Evolutionary conservation across 2,329 filamentous ascomycete genomes (phyloP).

Genomic region (Macrophomina pseudophaseolina): DNA sequence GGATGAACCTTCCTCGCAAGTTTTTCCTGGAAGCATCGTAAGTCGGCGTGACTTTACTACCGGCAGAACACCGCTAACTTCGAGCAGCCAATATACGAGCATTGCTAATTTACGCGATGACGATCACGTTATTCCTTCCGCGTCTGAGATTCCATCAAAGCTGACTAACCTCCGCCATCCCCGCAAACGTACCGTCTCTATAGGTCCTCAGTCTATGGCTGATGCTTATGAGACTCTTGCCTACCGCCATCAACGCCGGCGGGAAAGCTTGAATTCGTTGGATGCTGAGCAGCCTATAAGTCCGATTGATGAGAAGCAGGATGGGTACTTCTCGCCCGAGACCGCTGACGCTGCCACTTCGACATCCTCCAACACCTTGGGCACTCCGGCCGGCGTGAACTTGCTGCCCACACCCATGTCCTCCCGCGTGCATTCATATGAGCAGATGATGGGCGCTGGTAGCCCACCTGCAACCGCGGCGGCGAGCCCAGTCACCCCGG

Average conservation of each 20-base stretch:
- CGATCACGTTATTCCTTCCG: constrained; percentile 87
- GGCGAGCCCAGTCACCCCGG: constrained; percentile 22
- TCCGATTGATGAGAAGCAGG: constrained; percentile 27
- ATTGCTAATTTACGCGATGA: constrained; percentile 75
- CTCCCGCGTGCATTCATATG: constrained; percentile 65
- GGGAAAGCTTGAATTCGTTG: constrained; percentile 61
- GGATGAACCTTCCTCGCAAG: constrained; percentile 79
- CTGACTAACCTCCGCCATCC: constrained; percentile 82
- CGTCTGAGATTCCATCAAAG: constrained; percentile 84
- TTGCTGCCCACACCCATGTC: constrained; percentile 54
- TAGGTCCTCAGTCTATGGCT: constrained; percentile 93
- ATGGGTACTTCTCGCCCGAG: constrained; percentile 29
- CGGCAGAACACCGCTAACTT: not conserved
- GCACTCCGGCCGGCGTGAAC: constrained; percentile 48
- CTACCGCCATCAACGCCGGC: constrained; percentile 75
- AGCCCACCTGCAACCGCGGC: constrained; percentile 39
- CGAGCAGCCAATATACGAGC: constrained; percentile 73
- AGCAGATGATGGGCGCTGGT: constrained; percentile 75
- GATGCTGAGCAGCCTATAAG: constrained; percentile 39
- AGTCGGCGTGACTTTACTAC: constrained; percentile 32
- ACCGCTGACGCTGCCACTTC: constrained; percentile 34
- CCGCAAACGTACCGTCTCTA: constrained; percentile 79
- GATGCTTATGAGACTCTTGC: constrained; percentile 96
- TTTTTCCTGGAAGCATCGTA: constrained; percentile 89
- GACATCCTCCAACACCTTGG: constrained; percentile 30